Evolutionary conservation across 768 basidiomycete species (phyloP).

Genomic region (Amanita rimosa): DNA sequence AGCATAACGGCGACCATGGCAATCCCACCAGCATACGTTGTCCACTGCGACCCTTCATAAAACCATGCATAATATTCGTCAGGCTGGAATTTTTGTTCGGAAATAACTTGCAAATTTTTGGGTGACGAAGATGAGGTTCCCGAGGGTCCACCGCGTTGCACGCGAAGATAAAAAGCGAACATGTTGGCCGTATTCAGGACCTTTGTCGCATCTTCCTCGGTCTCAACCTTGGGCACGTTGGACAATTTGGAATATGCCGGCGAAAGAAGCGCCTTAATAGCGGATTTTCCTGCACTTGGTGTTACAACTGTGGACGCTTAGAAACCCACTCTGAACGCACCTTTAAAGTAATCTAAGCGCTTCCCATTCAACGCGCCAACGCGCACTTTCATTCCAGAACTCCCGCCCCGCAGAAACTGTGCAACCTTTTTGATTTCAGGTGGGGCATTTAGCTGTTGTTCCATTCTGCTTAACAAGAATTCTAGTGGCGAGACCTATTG

Average conservation of each 20-base stretch:
- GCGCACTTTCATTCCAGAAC: conserved; percentile 79
- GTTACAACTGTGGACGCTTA: not conserved
- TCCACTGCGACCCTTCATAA: conserved; percentile 90
- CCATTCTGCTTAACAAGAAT: conserved; percentile 23
- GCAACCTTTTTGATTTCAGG: conserved; percentile 74
- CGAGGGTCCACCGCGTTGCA: conserved; percentile 63
- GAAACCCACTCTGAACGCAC: conserved; percentile 26
- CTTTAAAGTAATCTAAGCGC: conserved; percentile 97
- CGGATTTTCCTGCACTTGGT: conserved; percentile 64
- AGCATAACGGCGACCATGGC: conserved; percentile 92
- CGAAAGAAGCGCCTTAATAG: conserved; percentile 83
- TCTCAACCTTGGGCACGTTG: conserved; percentile 60
- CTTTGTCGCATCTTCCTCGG: conserved; percentile 63
- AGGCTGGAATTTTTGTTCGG: conserved; percentile 66
- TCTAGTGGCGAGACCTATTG: not conserved
- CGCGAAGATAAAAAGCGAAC: conserved; percentile 86
- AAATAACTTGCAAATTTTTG: conserved; percentile 70
- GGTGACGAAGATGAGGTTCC: conserved; percentile 64
- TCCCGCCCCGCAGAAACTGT: conserved; percentile 78
- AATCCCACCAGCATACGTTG: conserved; percentile 81
- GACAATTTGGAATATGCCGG: conserved; percentile 89
- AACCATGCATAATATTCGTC: conserved; percentile 95
- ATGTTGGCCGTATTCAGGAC: conserved; percentile 65
- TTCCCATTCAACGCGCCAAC: conserved; percentile 91
- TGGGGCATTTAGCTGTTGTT: conserved; percentile 74